phyloP scores from a whole-genome alignment of 148 eudicot species.

The Arctostaphylos glauca region DNA sequence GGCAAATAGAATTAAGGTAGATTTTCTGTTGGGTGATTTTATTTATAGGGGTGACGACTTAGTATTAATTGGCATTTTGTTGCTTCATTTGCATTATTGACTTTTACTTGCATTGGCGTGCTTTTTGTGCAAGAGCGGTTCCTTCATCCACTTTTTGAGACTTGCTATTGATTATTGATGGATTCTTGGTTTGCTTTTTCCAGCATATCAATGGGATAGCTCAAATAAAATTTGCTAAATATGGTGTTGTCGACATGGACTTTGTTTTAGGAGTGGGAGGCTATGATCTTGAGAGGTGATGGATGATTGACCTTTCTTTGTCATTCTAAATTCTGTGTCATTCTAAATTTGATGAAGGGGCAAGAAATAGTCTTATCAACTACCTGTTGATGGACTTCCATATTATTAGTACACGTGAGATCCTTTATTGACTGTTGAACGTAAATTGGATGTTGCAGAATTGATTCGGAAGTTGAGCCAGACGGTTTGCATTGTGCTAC shows the following conservation, averaged over 20 bases:
- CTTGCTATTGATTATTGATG: neutral
- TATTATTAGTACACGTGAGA: neutral
- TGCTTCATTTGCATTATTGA: neutral
- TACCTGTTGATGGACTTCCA: neutral
- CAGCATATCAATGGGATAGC: conserved; percentile 95
- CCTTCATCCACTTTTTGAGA: neutral
- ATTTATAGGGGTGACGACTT: neutral
- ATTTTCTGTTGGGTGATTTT: conserved; percentile 4
- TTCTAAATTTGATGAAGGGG: neutral
- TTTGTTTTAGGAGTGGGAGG: conserved; percentile 95
- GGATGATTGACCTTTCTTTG: neutral
- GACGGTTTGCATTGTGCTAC: conserved; percentile 39
- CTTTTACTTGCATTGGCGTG: neutral
- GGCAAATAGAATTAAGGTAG: conserved; percentile 61
- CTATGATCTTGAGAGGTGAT: conserved; percentile 92
- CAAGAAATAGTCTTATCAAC: neutral
- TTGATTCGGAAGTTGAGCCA: conserved; percentile 64
- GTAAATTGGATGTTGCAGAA: conserved; percentile 44
- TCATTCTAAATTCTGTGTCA: neutral
- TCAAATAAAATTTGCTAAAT: conserved; percentile 64
- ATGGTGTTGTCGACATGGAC: conserved; percentile 80
- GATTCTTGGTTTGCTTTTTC: conserved; percentile 18
- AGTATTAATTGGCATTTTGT: neutral
- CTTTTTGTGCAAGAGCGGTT: neutral
- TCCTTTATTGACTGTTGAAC: neutral